Evolutionary conservation across 1,139 yeast genomes (phyloP).

Genomic region (Magnusiomyces paraingens): DNA sequence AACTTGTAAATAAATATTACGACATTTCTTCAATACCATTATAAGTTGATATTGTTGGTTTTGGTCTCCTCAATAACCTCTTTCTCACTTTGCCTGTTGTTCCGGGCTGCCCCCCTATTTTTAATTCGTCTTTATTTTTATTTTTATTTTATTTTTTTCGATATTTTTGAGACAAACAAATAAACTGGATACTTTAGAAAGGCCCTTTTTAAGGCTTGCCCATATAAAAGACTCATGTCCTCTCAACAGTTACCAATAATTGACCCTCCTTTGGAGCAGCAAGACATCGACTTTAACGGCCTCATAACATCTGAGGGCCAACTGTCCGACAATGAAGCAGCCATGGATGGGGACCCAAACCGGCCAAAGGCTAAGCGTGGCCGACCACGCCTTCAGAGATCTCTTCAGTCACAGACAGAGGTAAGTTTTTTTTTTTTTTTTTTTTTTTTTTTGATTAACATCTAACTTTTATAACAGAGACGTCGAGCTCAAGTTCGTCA

Average conservation of each 20-base stretch:
- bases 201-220: too few relatives aligned
- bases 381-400: constrained; percentile 14
- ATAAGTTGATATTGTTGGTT: too few relatives aligned
- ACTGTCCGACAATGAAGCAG: background rate
- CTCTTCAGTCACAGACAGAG: constrained; percentile 15
- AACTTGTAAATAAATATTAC: too few relatives aligned
- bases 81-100: too few relatives aligned
- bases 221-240: background rate
- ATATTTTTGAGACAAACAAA: too few relatives aligned
- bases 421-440: constrained; percentile 1
- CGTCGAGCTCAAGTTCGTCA: constrained; percentile 18
- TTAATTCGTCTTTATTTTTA: too few relatives aligned
- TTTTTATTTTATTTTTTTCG: background rate
- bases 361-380: constrained; percentile 15
- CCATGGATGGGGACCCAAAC: background rate
- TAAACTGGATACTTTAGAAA: too few relatives aligned
- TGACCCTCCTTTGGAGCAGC: too few relatives aligned
- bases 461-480: constrained; percentile 7
- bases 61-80: too few relatives aligned
- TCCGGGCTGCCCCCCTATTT: background rate
- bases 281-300: too few relatives aligned
- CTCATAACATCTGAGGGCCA: background rate
- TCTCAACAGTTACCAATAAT: background rate
- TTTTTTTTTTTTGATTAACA: background rate
- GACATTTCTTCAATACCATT: too few relatives aligned